Evolutionary conservation across 75 land plant species (phyloP), one percentile per base, ranked within the genome.

Genomic region (Sequoiadendron giganteum): DNA sequence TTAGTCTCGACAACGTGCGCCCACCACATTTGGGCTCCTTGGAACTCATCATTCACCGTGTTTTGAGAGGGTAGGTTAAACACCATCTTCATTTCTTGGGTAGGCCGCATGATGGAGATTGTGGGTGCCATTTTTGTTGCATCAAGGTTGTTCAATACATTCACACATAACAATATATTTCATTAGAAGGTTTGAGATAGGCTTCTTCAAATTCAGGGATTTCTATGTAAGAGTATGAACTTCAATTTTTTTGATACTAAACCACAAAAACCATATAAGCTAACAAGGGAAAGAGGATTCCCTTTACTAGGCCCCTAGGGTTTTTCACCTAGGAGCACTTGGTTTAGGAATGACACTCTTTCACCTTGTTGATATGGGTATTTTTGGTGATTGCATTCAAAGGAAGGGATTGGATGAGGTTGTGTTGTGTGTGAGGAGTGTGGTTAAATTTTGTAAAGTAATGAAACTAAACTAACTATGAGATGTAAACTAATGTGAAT

Each of bases 21-120:
- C 93, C 93, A 93, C 92, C 90, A 89, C 18, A 92, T 21, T 39
- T 88, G 88, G 65, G 55, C 87, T 19, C 94, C 95, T 2, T 77
- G 16, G 85, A 88, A 92, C 9, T 58, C 78, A 76, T 94, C 96
- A 14, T 32, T 83, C 38, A 93, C 86, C 39, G 86, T 85, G 88
- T 94, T 88, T 28, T 87, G 14, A 10, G 91, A 88, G 30, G 95
- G 95, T 86, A 94, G 90, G 81, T 84, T 89, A 56, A 94, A 83
- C 10, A 88, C 78, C 34, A 87, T 34, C 61, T 61, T 45, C 56
- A 30, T 73, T 25, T 85, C 87, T 89, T 89, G 86, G 28, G 86
- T 90, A 34, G 85, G 86, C 43, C 89, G 48, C 7, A 86, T 89
- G 5, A 90, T 88, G 65, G 88, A 90, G 15, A 95, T 87, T 43